phyloP scores from a whole-genome alignment of 2,329 filamentous ascomycete genomes.

The Cladophialophora chaetospira region DNA sequence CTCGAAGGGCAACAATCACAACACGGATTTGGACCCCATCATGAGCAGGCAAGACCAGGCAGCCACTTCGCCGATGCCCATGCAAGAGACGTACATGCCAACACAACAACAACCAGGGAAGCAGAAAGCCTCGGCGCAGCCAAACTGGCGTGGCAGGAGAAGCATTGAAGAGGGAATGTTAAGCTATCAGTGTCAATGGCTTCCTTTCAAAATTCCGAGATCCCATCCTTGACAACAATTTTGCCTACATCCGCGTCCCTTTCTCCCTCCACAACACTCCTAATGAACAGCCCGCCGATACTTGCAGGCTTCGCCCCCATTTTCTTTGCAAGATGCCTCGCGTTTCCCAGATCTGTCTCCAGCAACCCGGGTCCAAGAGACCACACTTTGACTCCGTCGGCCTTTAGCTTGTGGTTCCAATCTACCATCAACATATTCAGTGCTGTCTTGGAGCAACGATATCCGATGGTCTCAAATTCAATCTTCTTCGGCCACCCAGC shows the following conservation, averaged over 20 bases:
- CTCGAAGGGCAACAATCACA: neutral
- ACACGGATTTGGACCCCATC: neutral
- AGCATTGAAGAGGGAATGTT: neutral
- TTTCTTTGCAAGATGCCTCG: conserved; percentile 30
- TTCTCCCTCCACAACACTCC: conserved; percentile 33
- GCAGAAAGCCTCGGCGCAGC: neutral
- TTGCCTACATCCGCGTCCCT: conserved; percentile 38
- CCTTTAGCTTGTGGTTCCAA: conserved; percentile 42
- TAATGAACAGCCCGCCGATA: conserved; percentile 33
- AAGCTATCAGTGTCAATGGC: no score
- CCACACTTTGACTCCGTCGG: conserved; percentile 53
- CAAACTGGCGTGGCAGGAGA: conserved; percentile 1
- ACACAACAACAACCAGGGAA: neutral
- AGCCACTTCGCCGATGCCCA: conserved; percentile 6
- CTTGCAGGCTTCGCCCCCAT: conserved; percentile 36
- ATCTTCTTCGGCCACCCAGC: conserved; percentile 50
- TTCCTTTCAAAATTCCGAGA: conserved; percentile 32
- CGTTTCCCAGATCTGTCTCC: conserved; percentile 47
- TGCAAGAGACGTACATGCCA: neutral
- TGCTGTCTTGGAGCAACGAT: conserved; percentile 48
- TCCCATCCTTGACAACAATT: conserved; percentile 36
- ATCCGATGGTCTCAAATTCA: conserved; percentile 31
- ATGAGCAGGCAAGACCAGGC: neutral
- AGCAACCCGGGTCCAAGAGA: conserved; percentile 50
- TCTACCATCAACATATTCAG: conserved; percentile 44